Base-by-base conservation (phyloP, 2,329 filamentous ascomycete genomes). In the Trichophyton simii region DNA sequence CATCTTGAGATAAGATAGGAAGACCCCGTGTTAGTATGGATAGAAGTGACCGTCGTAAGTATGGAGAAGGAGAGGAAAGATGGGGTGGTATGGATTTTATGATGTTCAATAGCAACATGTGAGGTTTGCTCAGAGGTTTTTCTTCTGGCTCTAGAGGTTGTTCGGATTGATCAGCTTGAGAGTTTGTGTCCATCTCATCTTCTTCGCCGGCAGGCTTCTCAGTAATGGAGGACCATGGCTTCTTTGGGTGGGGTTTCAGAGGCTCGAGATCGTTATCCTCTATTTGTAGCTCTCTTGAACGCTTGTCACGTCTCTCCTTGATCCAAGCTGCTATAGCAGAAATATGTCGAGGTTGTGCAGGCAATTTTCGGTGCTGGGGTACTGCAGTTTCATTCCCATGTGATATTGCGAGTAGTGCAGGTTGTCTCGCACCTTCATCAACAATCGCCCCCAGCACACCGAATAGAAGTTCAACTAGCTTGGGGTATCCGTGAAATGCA, bases 401-500 rank as follows among this genome's bases (percentile, higher is more conserved):
- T 52, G 66, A 63, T 57, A 80, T 79, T 3, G 76, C 72, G 9
- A 84, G 75, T 58, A 77, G 71, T 13, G 68, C 65, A 9, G 80
- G 78, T 36, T 75, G 75, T 65, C 83, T 87, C 9, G 86, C 83
- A 2, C 89, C 89, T 74, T 96, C 89, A 60, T 89, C 84, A 9
- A 94, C 89, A 61, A 97, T 84, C 63, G 90, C 88, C 60, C 84
- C 86, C 3, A 99, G 76, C 0, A 95, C 90, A 1, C 83, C 78
- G 71, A 97, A 99, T 4, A 99, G 78, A 54, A 86, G 82, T 70
- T 96, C 90, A 0, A 95, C 91, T 61, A 99, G 85, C 18, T 82
- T 76, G 0, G 90, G 86, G 71, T 99, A 97, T 1, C 94, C 94
- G 68, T 99, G 94, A 68, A 94, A 99, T 68, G 90, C 89, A 66